A percentile compares a stretch with the other conserved stretches of the same genome.
Evolutionary conservation across 495 filamentous ascomycete species (phyloP).

Genomic region (Xylaria flabelliformis): DNA sequence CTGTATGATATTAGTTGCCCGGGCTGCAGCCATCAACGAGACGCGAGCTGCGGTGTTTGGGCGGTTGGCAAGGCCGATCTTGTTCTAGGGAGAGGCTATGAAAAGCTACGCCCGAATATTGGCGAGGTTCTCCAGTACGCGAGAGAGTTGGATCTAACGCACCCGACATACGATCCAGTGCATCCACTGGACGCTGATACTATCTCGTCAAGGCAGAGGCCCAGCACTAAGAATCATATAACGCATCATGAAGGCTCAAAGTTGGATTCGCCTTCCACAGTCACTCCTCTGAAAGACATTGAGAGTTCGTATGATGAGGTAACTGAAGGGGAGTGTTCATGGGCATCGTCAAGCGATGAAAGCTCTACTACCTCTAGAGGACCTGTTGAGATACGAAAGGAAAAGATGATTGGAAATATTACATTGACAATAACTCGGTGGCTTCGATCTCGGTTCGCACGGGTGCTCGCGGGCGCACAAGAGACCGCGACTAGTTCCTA

Average conservation of each 20-base stretch:
- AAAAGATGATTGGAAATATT: background rate
- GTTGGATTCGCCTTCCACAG: background rate
- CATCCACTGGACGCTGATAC: too few relatives aligned
- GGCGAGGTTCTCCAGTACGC: too few relatives aligned
- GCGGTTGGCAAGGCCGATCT: background rate
- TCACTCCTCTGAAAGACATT: background rate
- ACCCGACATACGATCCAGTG: too few relatives aligned
- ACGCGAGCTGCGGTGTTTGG: background rate
- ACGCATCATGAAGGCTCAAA: too few relatives aligned
- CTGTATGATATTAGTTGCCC: background rate
- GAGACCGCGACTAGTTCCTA: background rate
- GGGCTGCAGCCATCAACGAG: background rate
- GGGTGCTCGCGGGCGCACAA: background rate
- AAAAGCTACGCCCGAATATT: background rate
- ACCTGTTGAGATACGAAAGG: background rate
- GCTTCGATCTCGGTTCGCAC: background rate
- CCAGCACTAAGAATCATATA: too few relatives aligned
- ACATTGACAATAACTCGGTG: background rate
- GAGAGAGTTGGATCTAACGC: too few relatives aligned
- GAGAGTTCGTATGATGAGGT: background rate
- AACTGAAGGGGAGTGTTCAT: background rate
- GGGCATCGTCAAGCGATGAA: slow-evolving; percentile 8
- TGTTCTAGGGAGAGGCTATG: background rate
- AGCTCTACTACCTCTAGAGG: background rate
- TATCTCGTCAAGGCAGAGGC: too few relatives aligned